phyloP scores from a whole-genome alignment of 768 basidiomycete species.

The Xerocomellus intermedius region DNA sequence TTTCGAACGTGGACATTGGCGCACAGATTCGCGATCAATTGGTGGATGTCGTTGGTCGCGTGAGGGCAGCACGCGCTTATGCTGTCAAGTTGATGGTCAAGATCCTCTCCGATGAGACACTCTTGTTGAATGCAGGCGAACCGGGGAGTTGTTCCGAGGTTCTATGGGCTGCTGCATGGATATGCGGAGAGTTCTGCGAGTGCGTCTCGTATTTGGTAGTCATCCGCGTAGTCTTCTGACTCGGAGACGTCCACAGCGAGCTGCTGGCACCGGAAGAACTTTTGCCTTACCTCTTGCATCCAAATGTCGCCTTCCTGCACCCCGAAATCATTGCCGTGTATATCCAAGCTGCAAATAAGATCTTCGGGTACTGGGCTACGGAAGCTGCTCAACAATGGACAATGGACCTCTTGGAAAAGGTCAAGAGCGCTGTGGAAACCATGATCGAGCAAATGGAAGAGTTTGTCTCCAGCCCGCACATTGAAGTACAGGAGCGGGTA shows the following conservation, averaged over 20 bases:
- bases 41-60: constrained; percentile 83
- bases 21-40: constrained; percentile 77
- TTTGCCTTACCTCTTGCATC: constrained; percentile 65
- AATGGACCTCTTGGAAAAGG: constrained; percentile 61
- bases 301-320: constrained; percentile 52
- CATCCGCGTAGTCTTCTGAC: not conserved
- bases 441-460: constrained; percentile 56
- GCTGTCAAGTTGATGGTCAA: constrained; percentile 84
- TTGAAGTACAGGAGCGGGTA: constrained; percentile 93
- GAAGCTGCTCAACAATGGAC: constrained; percentile 78
- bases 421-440: constrained; percentile 61
- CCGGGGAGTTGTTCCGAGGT: constrained; percentile 80
- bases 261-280: constrained; percentile 76
- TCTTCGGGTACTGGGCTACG: constrained; percentile 84
- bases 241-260: constrained; percentile 47
- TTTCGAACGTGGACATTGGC: constrained; percentile 80
- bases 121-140: constrained; percentile 65
- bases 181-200: constrained; percentile 94
- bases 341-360: constrained; percentile 79
- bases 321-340: constrained; percentile 74
- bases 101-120: constrained; percentile 73
- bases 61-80: constrained; percentile 69
- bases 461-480: constrained; percentile 61
- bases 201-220: constrained; percentile 37
- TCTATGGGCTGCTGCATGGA: constrained; percentile 94